Percentiles rank a stretch among this genome's conserved stretches.
Evolutionary conservation across 306 rosid species (phyloP).

Genomic region (Sicyos baderoa): DNA sequence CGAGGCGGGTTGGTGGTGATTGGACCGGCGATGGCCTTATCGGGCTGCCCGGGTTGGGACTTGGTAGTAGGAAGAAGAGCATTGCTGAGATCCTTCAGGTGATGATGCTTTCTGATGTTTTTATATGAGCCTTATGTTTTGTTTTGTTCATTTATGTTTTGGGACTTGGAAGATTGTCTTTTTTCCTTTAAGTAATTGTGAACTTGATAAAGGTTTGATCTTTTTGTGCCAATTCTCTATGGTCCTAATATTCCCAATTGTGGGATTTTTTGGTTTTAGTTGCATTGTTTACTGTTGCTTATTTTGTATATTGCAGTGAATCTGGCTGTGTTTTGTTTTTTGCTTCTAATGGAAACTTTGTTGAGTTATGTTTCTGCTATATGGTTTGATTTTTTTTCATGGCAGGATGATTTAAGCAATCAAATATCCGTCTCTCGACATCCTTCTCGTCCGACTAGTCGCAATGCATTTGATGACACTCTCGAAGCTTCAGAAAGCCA

Average conservation of each 20-base stretch:
- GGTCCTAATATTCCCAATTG: neutral
- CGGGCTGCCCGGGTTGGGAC: slow-evolving; percentile 43
- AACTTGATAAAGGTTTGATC: neutral
- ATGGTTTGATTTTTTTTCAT: slow-evolving; percentile 8
- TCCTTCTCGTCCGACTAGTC: slow-evolving; percentile 84
- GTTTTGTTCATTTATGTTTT: slow-evolving; percentile 6
- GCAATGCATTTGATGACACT: slow-evolving; percentile 76
- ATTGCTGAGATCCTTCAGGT: slow-evolving; percentile 48
- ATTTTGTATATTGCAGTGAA: neutral
- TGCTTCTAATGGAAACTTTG: neutral
- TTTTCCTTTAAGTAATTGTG: neutral
- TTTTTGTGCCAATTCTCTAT: neutral
- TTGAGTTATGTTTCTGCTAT: neutral
- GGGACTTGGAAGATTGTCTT: neutral
- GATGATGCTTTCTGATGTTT: neutral
- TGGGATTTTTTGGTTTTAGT: too few relatives aligned
- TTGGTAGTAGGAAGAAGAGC: slow-evolving; percentile 43
- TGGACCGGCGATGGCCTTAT: slow-evolving; percentile 45
- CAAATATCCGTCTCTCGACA: slow-evolving; percentile 35
- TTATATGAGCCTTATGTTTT: neutral
- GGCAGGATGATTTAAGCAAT: slow-evolving; percentile 37
- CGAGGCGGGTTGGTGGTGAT: slow-evolving; percentile 26
- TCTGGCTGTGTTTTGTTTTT: too few relatives aligned
- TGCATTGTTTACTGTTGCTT: neutral
- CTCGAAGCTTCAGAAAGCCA: slow-evolving; percentile 60